Percentiles rank a stretch among this genome's conserved stretches.
Evolutionary conservation across 169 alveolate genomes (phyloP).

Genomic region (Condylostoma magnum): DNA sequence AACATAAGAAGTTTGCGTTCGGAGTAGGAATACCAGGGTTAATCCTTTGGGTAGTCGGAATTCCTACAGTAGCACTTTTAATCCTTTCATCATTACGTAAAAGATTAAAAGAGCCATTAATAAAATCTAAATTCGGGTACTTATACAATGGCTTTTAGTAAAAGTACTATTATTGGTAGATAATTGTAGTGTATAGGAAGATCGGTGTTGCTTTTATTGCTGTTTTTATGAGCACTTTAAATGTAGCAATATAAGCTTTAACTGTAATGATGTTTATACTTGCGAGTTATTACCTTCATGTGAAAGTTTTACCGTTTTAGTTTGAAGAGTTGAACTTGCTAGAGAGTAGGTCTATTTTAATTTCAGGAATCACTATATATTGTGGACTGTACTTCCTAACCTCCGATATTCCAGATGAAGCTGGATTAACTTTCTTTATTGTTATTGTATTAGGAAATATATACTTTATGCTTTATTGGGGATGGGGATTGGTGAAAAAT

Average conservation of each 20-base stretch:
- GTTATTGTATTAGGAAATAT: background rate
- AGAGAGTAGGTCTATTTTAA: slow-evolving; percentile 15
- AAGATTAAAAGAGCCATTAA: slow-evolving; percentile 1
- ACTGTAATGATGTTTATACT: slow-evolving; percentile 29
- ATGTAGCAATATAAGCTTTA: slow-evolving; percentile 48
- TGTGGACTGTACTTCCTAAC: slow-evolving; percentile 41
- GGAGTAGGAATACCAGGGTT: slow-evolving; percentile 43
- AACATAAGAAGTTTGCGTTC: slow-evolving; percentile 16
- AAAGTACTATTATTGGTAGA: slow-evolving; percentile 44
- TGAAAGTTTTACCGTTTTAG: slow-evolving; percentile 29
- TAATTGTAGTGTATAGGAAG: slow-evolving; percentile 43
- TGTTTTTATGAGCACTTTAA: no score
- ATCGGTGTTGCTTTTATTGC: slow-evolving; percentile 28
- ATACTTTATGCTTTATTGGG: slow-evolving; percentile 18
- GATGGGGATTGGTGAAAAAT: no score
- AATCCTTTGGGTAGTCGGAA: slow-evolving; percentile 42
- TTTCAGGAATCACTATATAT: slow-evolving; percentile 36
- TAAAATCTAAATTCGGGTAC: slow-evolving; percentile 33
- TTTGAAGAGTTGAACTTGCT: slow-evolving; percentile 28
- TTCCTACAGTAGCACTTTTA: slow-evolving; percentile 39
- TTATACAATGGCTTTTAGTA: slow-evolving; percentile 40
- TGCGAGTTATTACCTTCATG: slow-evolving; percentile 7
- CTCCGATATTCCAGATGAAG: background rate
- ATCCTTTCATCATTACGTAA: slow-evolving; percentile 14
- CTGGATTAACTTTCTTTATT: background rate